A percentile compares a stretch with the other conserved stretches of the same genome.
Evolutionary conservation across 2,329 filamentous ascomycete genomes (phyloP).

Genomic region (Fusarium tanahbumbuense): DNA sequence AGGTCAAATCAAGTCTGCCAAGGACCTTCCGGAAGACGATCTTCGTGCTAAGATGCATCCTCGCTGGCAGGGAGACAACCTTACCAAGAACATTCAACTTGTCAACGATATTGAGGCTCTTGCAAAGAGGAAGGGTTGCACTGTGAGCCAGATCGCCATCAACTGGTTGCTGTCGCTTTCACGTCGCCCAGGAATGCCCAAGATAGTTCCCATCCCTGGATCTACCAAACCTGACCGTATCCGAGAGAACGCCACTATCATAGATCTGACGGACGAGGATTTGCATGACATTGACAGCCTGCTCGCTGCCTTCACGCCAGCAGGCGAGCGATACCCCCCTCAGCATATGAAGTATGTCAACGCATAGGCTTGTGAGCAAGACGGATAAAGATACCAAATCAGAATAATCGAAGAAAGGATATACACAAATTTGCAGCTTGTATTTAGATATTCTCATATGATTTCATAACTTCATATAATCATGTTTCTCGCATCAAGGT

Average conservation of each 20-base stretch:
- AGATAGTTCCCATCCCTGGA: conserved; percentile 75
- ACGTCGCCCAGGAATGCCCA: conserved; percentile 63
- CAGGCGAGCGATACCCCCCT: conserved; percentile 62
- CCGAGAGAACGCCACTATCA: conserved; percentile 67
- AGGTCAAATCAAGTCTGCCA: conserved; percentile 61
- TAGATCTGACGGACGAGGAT: conserved; percentile 63
- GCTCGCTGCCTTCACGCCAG: conserved; percentile 59
- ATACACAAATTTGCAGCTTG: neutral
- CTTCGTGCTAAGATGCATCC: conserved; percentile 57
- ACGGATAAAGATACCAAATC: neutral
- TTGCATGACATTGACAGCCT: conserved; percentile 62
- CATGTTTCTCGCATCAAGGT: conserved; percentile 17
- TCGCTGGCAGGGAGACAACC: conserved; percentile 71
- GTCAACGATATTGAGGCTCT: conserved; percentile 67
- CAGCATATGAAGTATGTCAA: conserved; percentile 33
- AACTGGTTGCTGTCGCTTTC: conserved; percentile 69
- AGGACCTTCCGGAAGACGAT: conserved; percentile 68
- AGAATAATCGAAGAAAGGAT: neutral
- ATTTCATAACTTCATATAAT: conserved; percentile 21
- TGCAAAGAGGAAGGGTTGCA: conserved; percentile 69
- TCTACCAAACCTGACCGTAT: conserved; percentile 67
- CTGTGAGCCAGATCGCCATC: conserved; percentile 73
- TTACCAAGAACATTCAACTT: conserved; percentile 72
- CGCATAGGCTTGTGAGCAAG: neutral
- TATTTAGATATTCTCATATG: conserved; percentile 3